phyloP scores from a whole-genome alignment of 805 yeast genomes.

The Pichia insulana region DNA sequence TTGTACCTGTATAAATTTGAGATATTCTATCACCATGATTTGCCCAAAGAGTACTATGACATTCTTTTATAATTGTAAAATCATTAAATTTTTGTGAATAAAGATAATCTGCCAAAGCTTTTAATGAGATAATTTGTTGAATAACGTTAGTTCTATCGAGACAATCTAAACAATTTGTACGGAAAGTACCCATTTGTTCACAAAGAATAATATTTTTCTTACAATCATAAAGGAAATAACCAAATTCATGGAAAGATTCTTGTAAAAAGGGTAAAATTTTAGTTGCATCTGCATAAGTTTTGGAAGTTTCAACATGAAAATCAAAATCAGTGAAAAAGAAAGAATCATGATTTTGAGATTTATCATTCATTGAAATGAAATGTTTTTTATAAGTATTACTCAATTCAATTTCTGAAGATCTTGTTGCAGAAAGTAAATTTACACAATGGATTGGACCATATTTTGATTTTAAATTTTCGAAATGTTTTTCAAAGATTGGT shows the following conservation, averaged over 20 bases:
- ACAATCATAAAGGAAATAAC: slow-evolving; percentile 71
- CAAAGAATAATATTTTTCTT: slow-evolving; percentile 44
- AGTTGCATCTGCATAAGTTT: slow-evolving; percentile 76
- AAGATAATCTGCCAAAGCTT: slow-evolving; percentile 52
- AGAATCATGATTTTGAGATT: slow-evolving; percentile 26
- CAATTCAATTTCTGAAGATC: slow-evolving; percentile 67
- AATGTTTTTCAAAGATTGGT: slow-evolving; percentile 80
- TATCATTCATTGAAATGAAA: slow-evolving; percentile 33
- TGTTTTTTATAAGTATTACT: slow-evolving; percentile 59
- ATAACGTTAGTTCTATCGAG: slow-evolving; percentile 88
- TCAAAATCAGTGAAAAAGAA: slow-evolving; percentile 75
- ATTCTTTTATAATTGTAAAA: slow-evolving; percentile 49
- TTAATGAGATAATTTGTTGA: slow-evolving; percentile 72
- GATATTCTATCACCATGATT: slow-evolving; percentile 97
- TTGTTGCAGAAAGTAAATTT: slow-evolving; percentile 68
- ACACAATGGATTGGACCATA: slow-evolving; percentile 87
- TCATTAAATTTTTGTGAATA: slow-evolving; percentile 16
- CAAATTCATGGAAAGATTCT: slow-evolving; percentile 66
- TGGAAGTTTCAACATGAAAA: slow-evolving; percentile 88
- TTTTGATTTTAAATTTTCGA: slow-evolving; percentile 54
- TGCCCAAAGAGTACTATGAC: slow-evolving; percentile 91
- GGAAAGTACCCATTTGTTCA: slow-evolving; percentile 83
- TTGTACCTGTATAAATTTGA: slow-evolving; percentile 94
- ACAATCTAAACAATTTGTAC: slow-evolving; percentile 93
- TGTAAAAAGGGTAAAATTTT: slow-evolving; percentile 56